Evolutionary conservation across 176 grass and related monocot genomes (phyloP).

Genomic region (Hordeum vulgare): DNA sequence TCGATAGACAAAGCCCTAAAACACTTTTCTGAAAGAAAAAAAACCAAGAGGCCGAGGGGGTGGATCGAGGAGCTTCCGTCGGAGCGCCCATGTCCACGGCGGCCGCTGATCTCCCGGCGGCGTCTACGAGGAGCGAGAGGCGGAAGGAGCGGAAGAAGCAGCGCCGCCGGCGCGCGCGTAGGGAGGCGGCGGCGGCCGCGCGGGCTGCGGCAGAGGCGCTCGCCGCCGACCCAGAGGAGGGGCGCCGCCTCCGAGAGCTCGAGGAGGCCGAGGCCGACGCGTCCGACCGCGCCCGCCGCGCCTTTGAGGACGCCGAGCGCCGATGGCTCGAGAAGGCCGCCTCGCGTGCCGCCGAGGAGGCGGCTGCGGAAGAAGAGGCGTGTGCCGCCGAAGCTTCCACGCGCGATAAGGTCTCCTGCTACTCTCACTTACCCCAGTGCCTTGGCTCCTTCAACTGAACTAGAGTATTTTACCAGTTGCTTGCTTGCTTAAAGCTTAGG

Average conservation of each 20-base stretch:
- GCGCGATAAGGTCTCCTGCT: slow-evolving; percentile 24
- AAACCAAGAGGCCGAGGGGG: background rate
- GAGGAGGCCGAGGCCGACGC: slow-evolving; percentile 52
- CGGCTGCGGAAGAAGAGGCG: slow-evolving; percentile 35
- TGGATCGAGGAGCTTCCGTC: slow-evolving; percentile 9
- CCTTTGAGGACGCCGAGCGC: slow-evolving; percentile 75
- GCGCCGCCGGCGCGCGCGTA: slow-evolving; percentile 54
- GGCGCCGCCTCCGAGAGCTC: slow-evolving; percentile 32
- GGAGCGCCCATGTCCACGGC: slow-evolving; percentile 10
- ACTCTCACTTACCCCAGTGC: background rate
- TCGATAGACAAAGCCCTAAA: no score
- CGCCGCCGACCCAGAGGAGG: slow-evolving; percentile 58
- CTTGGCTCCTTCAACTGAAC: background rate
- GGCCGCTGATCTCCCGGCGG: background rate
- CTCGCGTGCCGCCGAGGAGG: slow-evolving; percentile 35
- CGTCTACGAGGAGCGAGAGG: slow-evolving; percentile 51
- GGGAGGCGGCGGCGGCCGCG: slow-evolving; percentile 45
- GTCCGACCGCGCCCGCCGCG: slow-evolving; percentile 44
- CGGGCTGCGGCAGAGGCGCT: slow-evolving; percentile 42
- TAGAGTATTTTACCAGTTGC: background rate
- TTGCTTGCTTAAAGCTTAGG: background rate
- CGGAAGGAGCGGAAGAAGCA: slow-evolving; percentile 62
- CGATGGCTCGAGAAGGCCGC: slow-evolving; percentile 66
- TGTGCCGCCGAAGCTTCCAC: slow-evolving; percentile 25
- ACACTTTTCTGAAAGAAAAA: no score